Evolutionary conservation across 2,329 filamentous ascomycete species (phyloP), one percentile per base, ranked within the genome.

Genomic region (Emmonsiellopsis sp.): DNA sequence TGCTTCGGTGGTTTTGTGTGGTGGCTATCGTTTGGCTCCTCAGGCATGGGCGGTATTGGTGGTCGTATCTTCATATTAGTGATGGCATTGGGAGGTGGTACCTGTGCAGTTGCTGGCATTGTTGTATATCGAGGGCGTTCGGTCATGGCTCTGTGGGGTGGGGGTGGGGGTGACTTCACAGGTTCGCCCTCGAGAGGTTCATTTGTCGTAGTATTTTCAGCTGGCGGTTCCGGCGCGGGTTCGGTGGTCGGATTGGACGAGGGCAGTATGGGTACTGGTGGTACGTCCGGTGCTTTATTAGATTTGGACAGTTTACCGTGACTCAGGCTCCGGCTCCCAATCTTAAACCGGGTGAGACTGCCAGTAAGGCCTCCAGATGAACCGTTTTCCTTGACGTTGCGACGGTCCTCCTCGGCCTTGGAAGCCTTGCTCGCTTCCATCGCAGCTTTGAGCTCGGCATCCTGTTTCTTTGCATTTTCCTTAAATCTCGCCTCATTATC

Each of bases 291-390:
- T 8, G 46, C 44, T 20, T 38, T 26, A 34, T 45, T 52, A n/a
- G 51, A 16, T 51, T 68, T 71, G 50, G 55, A 59, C 4, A 87
- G 86, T 69, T 86, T 89, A 58, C 51, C 44, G 15, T 85, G 82
- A 48, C 87, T 81, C 74, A 95, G 79, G 58, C 87, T 90, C 73
- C 88, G 92, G 67, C 85, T 89, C 8, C 82, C 82, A 52, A 84
- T 79, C 60, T 84, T 81, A 58, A 87, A 83, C 44, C 87, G 78
- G 62, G 81, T 82, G 42, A 93, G 72, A 32, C 75, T 69, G 7
- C 73, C 69, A 50, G 67, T 60, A 7, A 69, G 59, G 26, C 67
- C 70, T 50, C 67, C 70, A 20, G 64, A 60, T 6, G 82, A 75
- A 5, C 76, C 73, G 46, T 72, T 72, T 20, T 70, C 61, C 45